phyloP scores from a whole-genome alignment of 306 rosid species.

The Hylodesmum podocarpum region DNA sequence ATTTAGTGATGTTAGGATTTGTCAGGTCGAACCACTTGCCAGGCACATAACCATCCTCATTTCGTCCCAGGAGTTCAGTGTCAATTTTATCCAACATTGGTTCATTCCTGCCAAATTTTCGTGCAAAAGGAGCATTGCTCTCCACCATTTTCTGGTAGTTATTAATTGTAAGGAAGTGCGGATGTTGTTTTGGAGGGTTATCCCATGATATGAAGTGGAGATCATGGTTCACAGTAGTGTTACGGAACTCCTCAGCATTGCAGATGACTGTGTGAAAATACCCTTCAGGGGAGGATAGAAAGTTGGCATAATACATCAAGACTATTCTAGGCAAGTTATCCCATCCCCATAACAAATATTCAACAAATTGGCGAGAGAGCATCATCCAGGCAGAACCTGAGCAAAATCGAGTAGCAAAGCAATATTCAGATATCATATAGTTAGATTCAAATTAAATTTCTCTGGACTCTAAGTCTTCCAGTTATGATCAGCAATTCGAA shows the following conservation, averaged over 20 bases:
- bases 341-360: conserved; percentile 57
- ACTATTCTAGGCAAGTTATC: conserved; percentile 58
- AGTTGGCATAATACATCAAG: conserved; percentile 56
- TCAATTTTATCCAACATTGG: conserved; percentile 49
- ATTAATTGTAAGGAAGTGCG: conserved; percentile 43
- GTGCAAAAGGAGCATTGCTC: conserved; percentile 51
- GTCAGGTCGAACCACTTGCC: conserved; percentile 40
- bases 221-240: conserved; percentile 56
- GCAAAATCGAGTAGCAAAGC: conserved; percentile 19
- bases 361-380: conserved; percentile 53
- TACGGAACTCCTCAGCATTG: conserved; percentile 54
- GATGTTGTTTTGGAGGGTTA: conserved; percentile 57
- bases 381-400: conserved; percentile 66
- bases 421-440: conserved; percentile 3
- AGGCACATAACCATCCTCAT: conserved; percentile 41
- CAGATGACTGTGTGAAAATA: conserved; percentile 60
- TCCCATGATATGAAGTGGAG: conserved; percentile 63
- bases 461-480: background rate
- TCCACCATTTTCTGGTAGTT: conserved; percentile 46
- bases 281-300: conserved; percentile 59
- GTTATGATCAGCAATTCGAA: background rate
- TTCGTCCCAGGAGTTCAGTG: conserved; percentile 44
- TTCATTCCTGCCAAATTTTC: conserved; percentile 49
- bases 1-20: conserved; percentile 29
- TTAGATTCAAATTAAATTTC: conserved; percentile 15